These are phyloP conservation scores for Chlamydomonas eustigma DNA, from an alignment of 139 green algal species.

Conservation along the genomic window DNA sequence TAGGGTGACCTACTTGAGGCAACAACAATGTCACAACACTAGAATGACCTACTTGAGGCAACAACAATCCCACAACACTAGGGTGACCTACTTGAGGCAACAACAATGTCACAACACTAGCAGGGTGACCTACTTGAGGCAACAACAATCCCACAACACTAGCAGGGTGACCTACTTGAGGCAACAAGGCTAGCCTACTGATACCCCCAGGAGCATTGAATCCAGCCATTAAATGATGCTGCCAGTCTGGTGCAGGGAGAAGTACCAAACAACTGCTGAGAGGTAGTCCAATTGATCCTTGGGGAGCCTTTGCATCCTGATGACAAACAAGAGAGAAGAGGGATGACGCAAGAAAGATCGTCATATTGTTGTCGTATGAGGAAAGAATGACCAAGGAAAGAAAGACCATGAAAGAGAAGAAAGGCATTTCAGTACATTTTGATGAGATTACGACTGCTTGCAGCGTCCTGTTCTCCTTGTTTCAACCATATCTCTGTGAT, in stretches of 20 bases:
- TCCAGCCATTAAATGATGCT: constrained; percentile 53
- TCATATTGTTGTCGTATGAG: background rate
- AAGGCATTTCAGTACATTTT: background rate
- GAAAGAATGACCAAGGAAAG: background rate
- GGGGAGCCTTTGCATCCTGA: background rate
- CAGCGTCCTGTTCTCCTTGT: too few species aligned
- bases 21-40: too few species aligned
- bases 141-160: background rate
- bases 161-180: constrained; percentile 8
- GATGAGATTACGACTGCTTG: too few species aligned
- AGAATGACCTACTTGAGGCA: background rate
- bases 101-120: background rate
- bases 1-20: too few species aligned
- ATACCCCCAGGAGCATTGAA: constrained; percentile 31
- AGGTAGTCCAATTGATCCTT: background rate
- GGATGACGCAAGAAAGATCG: background rate
- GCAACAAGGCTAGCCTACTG: constrained; percentile 35
- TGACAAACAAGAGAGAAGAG: background rate
- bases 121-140: constrained; percentile 8
- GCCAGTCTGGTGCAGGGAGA: constrained; percentile 29
- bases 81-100: background rate
- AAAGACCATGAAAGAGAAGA: background rate
- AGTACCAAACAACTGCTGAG: constrained; percentile 4
- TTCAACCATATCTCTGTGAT: too few species aligned
- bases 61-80: background rate